Base-by-base conservation (phyloP, 2,329 filamentous ascomycete genomes). In the Botryosphaeria agaves region DNA sequence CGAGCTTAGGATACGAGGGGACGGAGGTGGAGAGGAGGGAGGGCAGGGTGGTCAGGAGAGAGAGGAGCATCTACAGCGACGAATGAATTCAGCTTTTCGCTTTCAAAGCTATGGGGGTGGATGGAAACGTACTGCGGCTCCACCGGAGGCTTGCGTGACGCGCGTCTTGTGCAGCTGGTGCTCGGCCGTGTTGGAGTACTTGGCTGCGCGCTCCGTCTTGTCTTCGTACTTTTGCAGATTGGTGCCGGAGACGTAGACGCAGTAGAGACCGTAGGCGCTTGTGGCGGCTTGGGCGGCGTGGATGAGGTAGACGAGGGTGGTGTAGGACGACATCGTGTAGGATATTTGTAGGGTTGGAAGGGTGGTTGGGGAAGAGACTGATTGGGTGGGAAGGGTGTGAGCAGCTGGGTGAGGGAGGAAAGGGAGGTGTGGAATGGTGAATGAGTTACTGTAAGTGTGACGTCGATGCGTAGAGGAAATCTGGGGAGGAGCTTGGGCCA, bases 191-290 rank as follows among this genome's bases (percentile, higher is more conserved):
- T 50, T 49, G 3, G 58, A 62, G 43, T 55, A 54, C 36, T 59
- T 51, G 6, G 61, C 59, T 11, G 55, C 49, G 37, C 57, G 60
- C 39, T 62, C 47, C 26, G 47, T 45, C 16, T 51, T 51, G n/a
- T 52, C 45, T 39, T 64, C 59, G 40, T 63, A 64, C 30, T 51
- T 50, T 18, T 46, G 49, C 4, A 64, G 51, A 33, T 59, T 59
- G 21, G 41, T 49, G 39, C 62, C 57, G 26, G 60, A 52, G 27
- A 51, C 41, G 35, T 52, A 56, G 31, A 56, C 56, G 11, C 58
- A 47, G 32, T 51, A 51, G 26, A 49, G 52, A 38, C 56, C 59
- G 40, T 60, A 63, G 27, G 39, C 45, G n/a, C 49, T 44, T 18
- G 62, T 50, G 11, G 45, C 39, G 11, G 53, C 44, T 38, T 62